Conservation (phyloP, 768 basidiomycete species). For the Russula dissimulans region DNA sequence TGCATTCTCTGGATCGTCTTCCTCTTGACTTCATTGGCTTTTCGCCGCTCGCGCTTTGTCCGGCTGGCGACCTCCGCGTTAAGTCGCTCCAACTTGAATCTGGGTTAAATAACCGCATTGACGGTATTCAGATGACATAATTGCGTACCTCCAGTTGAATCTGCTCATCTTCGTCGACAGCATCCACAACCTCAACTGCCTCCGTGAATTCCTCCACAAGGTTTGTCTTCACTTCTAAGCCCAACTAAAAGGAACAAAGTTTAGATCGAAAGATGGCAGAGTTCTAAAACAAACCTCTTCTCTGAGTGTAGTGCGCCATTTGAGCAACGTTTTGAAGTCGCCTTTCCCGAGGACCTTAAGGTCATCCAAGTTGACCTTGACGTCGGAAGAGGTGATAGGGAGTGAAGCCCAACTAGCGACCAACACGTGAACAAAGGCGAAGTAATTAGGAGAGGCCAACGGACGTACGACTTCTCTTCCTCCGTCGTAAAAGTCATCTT, state of each 20-base stretch:
- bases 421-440: conserved; percentile 4
- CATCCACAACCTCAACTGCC: conserved; percentile 51
- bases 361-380: conserved; percentile 80
- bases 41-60: conserved; percentile 70
- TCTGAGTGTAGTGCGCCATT: conserved; percentile 81
- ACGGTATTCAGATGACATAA: not conserved
- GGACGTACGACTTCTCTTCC: conserved; percentile 71
- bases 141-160: conserved; percentile 75
- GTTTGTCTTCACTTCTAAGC: conserved; percentile 72
- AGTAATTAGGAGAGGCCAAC: not conserved
- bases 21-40: conserved; percentile 80
- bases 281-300: conserved; percentile 59
- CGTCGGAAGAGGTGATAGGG: conserved; percentile 65
- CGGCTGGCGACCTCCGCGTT: conserved; percentile 68
- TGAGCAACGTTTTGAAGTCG: conserved; percentile 88
- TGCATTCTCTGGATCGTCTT: conserved; percentile 92
- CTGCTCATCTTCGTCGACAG: conserved; percentile 79
- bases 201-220: conserved; percentile 71
- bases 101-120: conserved; percentile 11
- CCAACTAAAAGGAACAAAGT: conserved; percentile 41
- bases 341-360: conserved; percentile 96
- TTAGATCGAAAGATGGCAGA: not conserved
- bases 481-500: conserved; percentile 68
- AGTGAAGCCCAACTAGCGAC: conserved; percentile 58
- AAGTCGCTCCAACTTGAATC: conserved; percentile 65